Percentiles rank a stretch among this genome's conserved stretches.
These are phyloP conservation scores for Candida ulmi DNA, from an alignment of 805 yeast genomes.

Conservation along the genomic window DNA sequence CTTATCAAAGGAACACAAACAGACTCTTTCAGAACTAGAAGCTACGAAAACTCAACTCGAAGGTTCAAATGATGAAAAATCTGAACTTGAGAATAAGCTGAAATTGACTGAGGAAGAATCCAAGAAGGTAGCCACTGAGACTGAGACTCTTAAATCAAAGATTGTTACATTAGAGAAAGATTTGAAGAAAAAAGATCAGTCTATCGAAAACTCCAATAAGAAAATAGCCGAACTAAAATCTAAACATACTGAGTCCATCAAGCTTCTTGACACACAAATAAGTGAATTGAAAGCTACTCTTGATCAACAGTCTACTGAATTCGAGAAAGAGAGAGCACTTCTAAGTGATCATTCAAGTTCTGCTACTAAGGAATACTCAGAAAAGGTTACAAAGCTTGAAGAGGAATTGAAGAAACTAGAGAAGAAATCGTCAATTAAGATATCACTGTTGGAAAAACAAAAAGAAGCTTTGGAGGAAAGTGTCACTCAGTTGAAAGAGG, in stretches of 20 bases:
- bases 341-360: conserved; percentile 45
- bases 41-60: background rate
- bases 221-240: conserved; percentile 19
- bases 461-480: conserved; percentile 11
- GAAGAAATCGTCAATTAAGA: conserved; percentile 4
- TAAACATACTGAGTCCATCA: conserved; percentile 14
- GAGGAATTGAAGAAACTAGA: conserved; percentile 18
- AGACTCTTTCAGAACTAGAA: conserved; percentile 3
- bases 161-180: conserved; percentile 2
- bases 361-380: conserved; percentile 41
- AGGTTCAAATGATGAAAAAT: background rate
- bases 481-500: conserved; percentile 9
- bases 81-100: background rate
- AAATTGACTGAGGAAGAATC: background rate
- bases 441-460: conserved; percentile 8
- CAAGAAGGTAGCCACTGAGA: background rate
- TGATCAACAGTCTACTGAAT: conserved; percentile 33
- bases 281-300: conserved; percentile 27
- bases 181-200: conserved; percentile 10
- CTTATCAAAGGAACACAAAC: conserved; percentile 9
- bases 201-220: conserved; percentile 9
- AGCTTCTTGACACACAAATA: conserved; percentile 26
- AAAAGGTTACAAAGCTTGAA: conserved; percentile 39
- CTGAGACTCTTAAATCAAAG: conserved; percentile 4
- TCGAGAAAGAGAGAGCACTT: conserved; percentile 45